Evolutionary conservation across 1,139 yeast genomes (phyloP), one percentile per base, ranked within the genome.

Genomic region (Ogataea hybrid): DNA sequence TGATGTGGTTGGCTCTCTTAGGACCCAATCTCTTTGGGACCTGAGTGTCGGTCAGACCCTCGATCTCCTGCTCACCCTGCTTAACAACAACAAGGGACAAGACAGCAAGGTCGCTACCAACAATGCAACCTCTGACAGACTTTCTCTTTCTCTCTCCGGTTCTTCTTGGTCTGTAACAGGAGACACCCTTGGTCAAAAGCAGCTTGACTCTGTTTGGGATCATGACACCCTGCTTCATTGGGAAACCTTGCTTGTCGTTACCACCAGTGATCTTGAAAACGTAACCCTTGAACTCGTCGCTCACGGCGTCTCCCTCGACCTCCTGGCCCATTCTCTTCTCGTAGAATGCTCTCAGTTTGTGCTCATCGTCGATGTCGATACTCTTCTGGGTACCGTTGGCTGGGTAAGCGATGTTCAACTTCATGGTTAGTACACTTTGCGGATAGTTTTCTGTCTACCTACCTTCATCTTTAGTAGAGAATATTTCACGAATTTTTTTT

Each of bases 191-290:
- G 64, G 96, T 72, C 71, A 92, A 81, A 71, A 94, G 82, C 67
- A 92, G 84, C 74, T 87, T 89, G 67, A 94, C 97, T 85, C 98
- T 95, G 83, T 95, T 88, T 76, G 98, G 97, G 81, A 88, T 95
- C 83, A 92, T 80, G 60, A 92, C 98, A 84, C 97, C 97, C 79
- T 92, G 98, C 77, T 90, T 92, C 98, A 94, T 92, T 78, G 98
- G 97, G 96, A 92, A 94, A 81, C 98, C 98, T 81, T 92, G 98
- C 80, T 92, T 92, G 81, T 92, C 98, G 86, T 94, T 94, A 84
- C 98, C 98, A 71, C 98, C 98, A 64, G 97, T 78, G 75, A 92
- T 90, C 81, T 83, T 92, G 87, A 92, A 90, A 70, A 89, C 75
- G 90, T 92, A 92, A 68, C 98, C 98, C 78, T 89, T 90, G 94